Base-by-base conservation (phyloP, 345 rosid species). In the Tarenaya hassleriana region DNA sequence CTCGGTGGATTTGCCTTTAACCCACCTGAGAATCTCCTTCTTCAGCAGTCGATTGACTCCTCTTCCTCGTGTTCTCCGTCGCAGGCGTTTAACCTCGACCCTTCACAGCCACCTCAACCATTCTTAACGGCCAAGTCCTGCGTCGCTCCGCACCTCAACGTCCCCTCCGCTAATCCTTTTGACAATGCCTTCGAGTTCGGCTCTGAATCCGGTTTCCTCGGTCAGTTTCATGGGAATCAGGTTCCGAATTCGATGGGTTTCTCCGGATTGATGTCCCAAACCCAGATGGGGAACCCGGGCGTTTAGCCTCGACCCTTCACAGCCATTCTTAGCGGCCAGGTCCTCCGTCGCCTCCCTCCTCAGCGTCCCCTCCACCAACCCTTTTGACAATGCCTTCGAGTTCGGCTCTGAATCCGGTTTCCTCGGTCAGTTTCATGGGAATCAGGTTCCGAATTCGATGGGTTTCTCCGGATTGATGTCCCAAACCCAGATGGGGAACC, bases 41-140 rank as follows among this genome's bases (percentile, higher is more conserved):
- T 72, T 47, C 77, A 68, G 8, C 82, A 77, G 7, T 69, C 71
- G 3, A 44, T 72, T 32, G 84, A 84, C 64, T 72, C 89, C 0
- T 82, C 89, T 16, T 67, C 79, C 46, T 75, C 75, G 37, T 76
- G 81, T 50, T 72, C 82, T 56, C 85, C 77, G 1, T 72, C 82
- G 2, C 81, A 66, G 16, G 58, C 77, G 1, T 77, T 77, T 49
- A 42, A 65, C 55, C 82, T 79, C 29, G 78, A 79, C 72, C 59
- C 77, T 3, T 73, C 71, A 17, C 81, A 73, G 8, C 51, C 77
- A 21, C 76, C 71, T 34, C 67, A 66, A 44, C 63, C 77, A 24
- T 74, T 78, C 66, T 53, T 75, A 44, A 57, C 70, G 24, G 60
- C 78, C n/a, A 75, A 71, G 54, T 52, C 79, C 34, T 67, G 75